phyloP scores from a whole-genome alignment of 352 stramenopile species.

The Aphanomyces cochlioides region DNA sequence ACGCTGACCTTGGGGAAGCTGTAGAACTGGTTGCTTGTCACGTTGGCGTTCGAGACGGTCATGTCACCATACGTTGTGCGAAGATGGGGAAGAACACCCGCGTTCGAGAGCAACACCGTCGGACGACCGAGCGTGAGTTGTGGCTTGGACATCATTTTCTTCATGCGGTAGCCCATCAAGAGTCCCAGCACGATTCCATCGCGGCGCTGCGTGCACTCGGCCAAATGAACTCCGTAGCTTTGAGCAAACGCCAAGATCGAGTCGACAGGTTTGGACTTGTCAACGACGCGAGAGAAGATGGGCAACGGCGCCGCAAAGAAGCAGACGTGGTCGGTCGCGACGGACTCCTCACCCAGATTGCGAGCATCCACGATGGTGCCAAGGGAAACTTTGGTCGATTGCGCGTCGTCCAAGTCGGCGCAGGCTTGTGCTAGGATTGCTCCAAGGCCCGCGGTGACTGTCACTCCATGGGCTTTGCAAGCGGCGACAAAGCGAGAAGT shows the following conservation, averaged over 20 bases:
- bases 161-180: slow-evolving; percentile 10
- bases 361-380: slow-evolving; percentile 7
- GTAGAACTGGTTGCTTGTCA: slow-evolving; percentile 18
- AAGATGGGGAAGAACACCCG: not conserved
- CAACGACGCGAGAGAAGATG: not conserved
- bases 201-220: not conserved
- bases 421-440: not conserved
- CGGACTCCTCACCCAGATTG: not conserved
- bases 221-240: not conserved
- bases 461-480: slow-evolving; percentile 2
- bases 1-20: slow-evolving; percentile 21
- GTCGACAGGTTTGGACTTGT: not conserved
- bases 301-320: slow-evolving; percentile 11
- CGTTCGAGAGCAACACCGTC: slow-evolving; percentile 5
- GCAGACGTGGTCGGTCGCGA: not conserved
- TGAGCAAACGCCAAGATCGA: not conserved
- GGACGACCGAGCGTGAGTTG: slow-evolving; percentile 9
- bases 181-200: slow-evolving; percentile 13
- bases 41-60: not conserved
- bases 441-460: not conserved
- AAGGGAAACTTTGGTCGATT: not conserved
- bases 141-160: not conserved
- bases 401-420: not conserved
- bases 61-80: not conserved
- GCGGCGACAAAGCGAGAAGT: not conserved